phyloP scores from a whole-genome alignment of 768 basidiomycete genomes.

The Lactarius deliciosus region DNA sequence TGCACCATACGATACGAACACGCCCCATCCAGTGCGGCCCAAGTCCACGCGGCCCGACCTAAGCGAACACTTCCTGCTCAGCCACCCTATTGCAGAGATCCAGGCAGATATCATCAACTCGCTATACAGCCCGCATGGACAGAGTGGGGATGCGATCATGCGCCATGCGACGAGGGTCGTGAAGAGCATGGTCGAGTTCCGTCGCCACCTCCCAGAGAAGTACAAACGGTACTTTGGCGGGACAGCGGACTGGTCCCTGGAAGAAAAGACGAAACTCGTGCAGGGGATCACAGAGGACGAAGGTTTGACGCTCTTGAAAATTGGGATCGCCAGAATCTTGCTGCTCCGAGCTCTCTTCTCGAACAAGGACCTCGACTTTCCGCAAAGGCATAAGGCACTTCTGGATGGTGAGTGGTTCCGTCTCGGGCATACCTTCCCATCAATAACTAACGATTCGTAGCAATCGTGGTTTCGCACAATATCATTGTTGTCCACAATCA shows the following conservation, averaged over 20 bases:
- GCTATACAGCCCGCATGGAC: constrained; percentile 73
- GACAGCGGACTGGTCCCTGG: constrained; percentile 69
- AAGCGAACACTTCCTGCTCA: constrained; percentile 78
- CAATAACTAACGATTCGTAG: constrained; percentile 38
- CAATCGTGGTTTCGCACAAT: constrained; percentile 85
- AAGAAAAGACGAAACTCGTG: constrained; percentile 64
- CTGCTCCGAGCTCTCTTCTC: constrained; percentile 78
- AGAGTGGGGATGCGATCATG: constrained; percentile 67
- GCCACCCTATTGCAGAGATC: constrained; percentile 74
- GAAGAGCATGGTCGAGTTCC: constrained; percentile 70
- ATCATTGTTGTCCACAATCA: constrained; percentile 82
- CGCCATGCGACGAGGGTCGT: constrained; percentile 77
- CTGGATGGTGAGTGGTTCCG: constrained; percentile 61
- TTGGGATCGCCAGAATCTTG: constrained; percentile 78
- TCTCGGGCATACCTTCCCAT: neutral
- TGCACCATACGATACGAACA: constrained; percentile 78
- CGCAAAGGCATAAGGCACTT: constrained; percentile 66
- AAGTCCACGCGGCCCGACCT: constrained; percentile 49
- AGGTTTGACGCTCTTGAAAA: constrained; percentile 78
- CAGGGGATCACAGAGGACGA: constrained; percentile 76
- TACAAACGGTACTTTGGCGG: constrained; percentile 79
- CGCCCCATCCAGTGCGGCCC: constrained; percentile 62
- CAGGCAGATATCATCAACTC: constrained; percentile 90
- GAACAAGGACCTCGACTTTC: constrained; percentile 66
- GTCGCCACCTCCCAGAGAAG: constrained; percentile 63